These are phyloP conservation scores for Scheffersomyces parashehatae DNA, from an alignment of 1,139 yeast species.

Conservation along the genomic window DNA sequence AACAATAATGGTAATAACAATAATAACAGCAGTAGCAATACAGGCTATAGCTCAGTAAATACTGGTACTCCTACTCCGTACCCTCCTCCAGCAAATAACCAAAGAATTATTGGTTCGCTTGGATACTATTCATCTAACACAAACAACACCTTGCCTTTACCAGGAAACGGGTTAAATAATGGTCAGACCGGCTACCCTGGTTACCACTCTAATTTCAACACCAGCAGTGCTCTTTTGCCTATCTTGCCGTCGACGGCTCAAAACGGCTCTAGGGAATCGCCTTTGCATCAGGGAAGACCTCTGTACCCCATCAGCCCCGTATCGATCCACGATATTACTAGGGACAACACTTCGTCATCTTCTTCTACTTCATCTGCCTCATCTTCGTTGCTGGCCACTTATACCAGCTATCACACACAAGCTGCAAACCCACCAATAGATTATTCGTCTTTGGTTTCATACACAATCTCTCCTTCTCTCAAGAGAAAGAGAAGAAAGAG, in stretches of 20 bases:
- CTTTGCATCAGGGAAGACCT: not conserved
- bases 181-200: not conserved
- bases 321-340: not conserved
- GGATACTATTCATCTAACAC: constrained; percentile 6
- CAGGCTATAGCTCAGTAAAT: not conserved
- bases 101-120: constrained; percentile 1
- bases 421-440: constrained; percentile 22
- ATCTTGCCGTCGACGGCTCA: not conserved
- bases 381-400: not conserved
- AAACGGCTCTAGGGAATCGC: not conserved
- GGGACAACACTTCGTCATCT: not conserved
- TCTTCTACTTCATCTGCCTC: not conserved
- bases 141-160: not conserved
- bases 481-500: constrained; percentile 32
- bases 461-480: constrained; percentile 37
- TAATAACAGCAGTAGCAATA: not conserved
- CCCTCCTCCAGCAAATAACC: constrained; percentile 2
- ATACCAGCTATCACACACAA: not conserved
- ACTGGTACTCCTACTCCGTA: not conserved
- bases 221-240: not conserved
- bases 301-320: not conserved
- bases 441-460: constrained; percentile 38
- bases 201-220: not conserved
- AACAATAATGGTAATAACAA: constrained; percentile 5
- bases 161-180: not conserved